Percentiles rank a stretch among this genome's conserved stretches.
Conservation (phyloP, 2,329 filamentous ascomycete species). For the Penicillium sp. region DNA sequence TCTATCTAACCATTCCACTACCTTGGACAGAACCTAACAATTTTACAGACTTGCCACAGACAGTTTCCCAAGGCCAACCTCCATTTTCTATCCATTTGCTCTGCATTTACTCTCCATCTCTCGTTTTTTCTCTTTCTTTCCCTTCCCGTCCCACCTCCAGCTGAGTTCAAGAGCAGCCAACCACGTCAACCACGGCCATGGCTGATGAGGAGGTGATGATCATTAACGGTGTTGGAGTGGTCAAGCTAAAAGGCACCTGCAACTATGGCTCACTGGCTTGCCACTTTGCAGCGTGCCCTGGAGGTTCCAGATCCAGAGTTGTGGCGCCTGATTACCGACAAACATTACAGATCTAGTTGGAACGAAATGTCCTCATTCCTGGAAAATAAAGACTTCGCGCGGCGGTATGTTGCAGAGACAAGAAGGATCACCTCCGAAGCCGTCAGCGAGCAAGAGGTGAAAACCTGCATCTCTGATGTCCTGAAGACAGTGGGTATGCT, state of each 20-base stretch:
- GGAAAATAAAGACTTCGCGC: not conserved
- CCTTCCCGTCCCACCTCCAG: too few relatives aligned
- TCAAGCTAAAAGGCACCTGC: not conserved
- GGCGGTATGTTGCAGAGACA: not conserved
- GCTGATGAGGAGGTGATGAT: not conserved
- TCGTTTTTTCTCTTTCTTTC: too few relatives aligned
- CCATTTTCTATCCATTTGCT: not conserved
- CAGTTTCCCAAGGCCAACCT: not conserved
- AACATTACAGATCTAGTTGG: rapidly evolving
- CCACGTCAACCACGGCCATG: not conserved
- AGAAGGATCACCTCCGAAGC: not conserved
- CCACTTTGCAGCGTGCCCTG: not conserved
- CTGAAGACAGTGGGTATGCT: not conserved
- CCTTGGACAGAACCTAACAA: not conserved
- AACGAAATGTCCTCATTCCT: not conserved
- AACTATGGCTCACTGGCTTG: not conserved
- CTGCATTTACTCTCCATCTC: not conserved
- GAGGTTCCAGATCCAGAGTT: not conserved
- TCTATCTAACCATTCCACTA: not conserved
- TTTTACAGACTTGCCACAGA: not conserved
- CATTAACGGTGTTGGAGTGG: not conserved
- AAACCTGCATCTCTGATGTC: not conserved
- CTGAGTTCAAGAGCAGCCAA: not conserved
- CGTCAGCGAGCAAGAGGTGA: not conserved
- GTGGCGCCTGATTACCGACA: not conserved